Conservation (phyloP, 257 asterid species). For the Petunia axillaris region DNA sequence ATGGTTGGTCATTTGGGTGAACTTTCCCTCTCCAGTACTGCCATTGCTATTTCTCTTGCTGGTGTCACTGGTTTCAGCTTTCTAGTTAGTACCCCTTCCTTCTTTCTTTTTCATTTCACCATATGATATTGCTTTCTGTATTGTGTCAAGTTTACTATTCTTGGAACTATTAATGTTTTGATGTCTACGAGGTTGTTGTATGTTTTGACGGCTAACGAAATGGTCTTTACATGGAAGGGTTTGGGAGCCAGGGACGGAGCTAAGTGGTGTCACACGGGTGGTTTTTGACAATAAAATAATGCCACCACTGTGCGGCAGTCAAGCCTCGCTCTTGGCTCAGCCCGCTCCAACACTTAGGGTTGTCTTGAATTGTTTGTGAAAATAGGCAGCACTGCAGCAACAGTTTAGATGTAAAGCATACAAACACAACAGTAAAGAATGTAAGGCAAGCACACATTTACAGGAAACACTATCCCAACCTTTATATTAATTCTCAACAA, state of each 20-base stretch:
- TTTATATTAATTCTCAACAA: too few species aligned
- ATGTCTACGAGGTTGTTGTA: background rate
- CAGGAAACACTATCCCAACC: too few species aligned
- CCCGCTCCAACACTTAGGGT: too few species aligned
- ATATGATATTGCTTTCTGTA: background rate
- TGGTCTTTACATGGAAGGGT: too few species aligned
- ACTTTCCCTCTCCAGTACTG: constrained; percentile 75
- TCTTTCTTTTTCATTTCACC: background rate
- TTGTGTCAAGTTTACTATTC: background rate
- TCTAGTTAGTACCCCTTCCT: constrained; percentile 44
- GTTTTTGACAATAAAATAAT: too few species aligned
- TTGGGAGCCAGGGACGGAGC: too few species aligned
- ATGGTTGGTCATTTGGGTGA: constrained; percentile 91
- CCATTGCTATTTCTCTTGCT: constrained; percentile 75
- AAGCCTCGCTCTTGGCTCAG: background rate
- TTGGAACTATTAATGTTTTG: background rate
- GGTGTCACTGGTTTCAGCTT: constrained; percentile 78
- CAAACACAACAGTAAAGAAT: too few species aligned
- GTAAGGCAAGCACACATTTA: too few species aligned
- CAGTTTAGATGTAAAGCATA: too few species aligned
- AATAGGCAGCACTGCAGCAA: background rate
- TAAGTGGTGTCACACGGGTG: too few species aligned
- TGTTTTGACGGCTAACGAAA: background rate
- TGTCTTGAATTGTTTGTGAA: too few species aligned
- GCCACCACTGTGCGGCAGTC: too few species aligned